These are phyloP conservation scores for Penicillium sp. DNA, from an alignment of 2,329 filamentous ascomycete species.

Conservation along the genomic window DNA sequence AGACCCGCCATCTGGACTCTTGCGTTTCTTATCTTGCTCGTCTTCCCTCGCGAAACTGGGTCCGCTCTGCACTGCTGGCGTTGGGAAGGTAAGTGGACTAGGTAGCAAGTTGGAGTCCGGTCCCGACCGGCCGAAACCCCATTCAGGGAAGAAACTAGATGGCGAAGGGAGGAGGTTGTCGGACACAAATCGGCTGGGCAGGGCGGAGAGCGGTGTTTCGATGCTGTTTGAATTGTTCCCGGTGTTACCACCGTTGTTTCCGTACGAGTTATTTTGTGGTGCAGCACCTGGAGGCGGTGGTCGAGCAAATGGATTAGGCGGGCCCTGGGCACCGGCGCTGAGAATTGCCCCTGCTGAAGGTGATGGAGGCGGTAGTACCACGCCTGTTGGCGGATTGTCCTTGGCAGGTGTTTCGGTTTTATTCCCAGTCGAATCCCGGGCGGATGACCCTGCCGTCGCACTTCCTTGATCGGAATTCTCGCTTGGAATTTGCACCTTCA, in stretches of 20 bases:
- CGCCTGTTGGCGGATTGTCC: slow-evolving; percentile 65
- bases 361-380: slow-evolving; percentile 90
- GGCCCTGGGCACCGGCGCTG: slow-evolving; percentile 88
- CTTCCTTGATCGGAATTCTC: slow-evolving; percentile 78
- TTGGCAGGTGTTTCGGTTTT: slow-evolving; percentile 63
- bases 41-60: slow-evolving; percentile 48
- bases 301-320: slow-evolving; percentile 92
- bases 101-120: slow-evolving; percentile 83
- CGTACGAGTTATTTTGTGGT: slow-evolving; percentile 48
- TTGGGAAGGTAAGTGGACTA: slow-evolving; percentile 90
- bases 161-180: slow-evolving; percentile 88
- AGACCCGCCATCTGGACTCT: slow-evolving; percentile 45
- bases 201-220: slow-evolving; percentile 87
- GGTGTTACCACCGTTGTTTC: slow-evolving; percentile 25
- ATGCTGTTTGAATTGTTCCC: slow-evolving; percentile 40
- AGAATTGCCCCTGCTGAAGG: slow-evolving; percentile 84
- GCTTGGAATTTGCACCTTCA: slow-evolving; percentile 94
- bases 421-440: slow-evolving; percentile 64
- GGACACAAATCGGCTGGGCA: slow-evolving; percentile 88
- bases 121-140: slow-evolving; percentile 70
- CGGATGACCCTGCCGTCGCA: slow-evolving; percentile 72
- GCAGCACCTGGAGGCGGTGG: slow-evolving; percentile 69
- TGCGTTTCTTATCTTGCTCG: slow-evolving; percentile 50
- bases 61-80: slow-evolving; percentile 60
- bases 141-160: slow-evolving; percentile 89